These are phyloP conservation scores for Arachnomyces sp. DNA, from an alignment of 2,329 filamentous ascomycete species.

Conservation along the genomic window DNA sequence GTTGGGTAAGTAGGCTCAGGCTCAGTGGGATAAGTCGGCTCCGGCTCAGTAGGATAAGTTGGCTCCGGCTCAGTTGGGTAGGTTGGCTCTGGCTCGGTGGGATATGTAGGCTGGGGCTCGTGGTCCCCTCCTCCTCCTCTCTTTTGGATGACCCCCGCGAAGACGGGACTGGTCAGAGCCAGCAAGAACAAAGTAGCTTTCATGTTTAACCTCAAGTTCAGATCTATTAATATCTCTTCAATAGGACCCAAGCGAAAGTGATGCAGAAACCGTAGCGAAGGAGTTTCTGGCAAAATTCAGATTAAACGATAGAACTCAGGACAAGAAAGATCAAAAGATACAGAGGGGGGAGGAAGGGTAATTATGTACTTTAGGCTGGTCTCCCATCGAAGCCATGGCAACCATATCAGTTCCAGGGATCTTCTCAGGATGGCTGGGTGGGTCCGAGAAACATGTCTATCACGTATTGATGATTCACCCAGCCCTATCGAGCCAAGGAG, in stretches of 20 bases:
- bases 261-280: conserved; percentile 40
- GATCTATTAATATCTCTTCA: too few relatives aligned
- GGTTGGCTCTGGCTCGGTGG: background rate
- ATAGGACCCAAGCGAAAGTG: conserved; percentile 21
- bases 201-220: conserved; percentile 11
- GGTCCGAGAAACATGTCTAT: conserved; percentile 6
- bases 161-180: conserved; percentile 17
- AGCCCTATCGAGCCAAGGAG: too few relatives aligned
- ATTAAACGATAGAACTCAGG: conserved; percentile 12
- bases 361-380: conserved; percentile 1
- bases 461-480: too few relatives aligned
- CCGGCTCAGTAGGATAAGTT: background rate
- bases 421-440: background rate
- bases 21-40: too few relatives aligned
- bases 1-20: too few relatives aligned
- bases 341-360: background rate
- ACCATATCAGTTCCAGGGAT: background rate
- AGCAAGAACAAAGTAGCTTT: conserved; percentile 17
- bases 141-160: conserved; percentile 14
- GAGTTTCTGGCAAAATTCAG: conserved; percentile 27
- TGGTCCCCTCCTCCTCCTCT: conserved; percentile 11
- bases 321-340: conserved; percentile 11
- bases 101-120: conserved; percentile 2
- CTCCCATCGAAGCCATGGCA: too few relatives aligned
- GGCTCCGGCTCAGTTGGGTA: background rate